Conservation (phyloP, 2,329 filamentous ascomycete genomes). For the Tolypocladium inflatum region DNA sequence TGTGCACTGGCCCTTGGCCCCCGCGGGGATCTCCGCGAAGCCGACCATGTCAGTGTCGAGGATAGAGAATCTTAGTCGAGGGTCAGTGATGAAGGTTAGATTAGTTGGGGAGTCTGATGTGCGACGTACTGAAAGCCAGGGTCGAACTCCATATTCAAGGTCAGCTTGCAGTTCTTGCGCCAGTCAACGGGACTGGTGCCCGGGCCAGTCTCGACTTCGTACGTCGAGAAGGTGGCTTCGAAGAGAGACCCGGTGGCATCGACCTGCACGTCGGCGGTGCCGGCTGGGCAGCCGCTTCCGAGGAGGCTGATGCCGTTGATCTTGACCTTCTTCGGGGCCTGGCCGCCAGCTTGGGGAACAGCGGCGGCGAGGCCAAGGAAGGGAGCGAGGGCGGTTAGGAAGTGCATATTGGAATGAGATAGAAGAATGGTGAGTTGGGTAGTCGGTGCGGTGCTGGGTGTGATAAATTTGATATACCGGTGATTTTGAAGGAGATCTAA, state of each 20-base stretch:
- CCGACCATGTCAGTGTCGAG: conserved; percentile 15
- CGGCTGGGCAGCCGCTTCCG: conserved; percentile 14
- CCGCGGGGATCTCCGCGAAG: conserved; percentile 14
- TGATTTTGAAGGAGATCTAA: background rate
- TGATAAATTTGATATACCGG: rapidly evolving
- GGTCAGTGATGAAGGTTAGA: background rate
- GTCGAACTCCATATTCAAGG: conserved; percentile 14
- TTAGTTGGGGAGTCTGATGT: background rate
- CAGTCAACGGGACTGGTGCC: conserved; percentile 11
- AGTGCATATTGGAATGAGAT: background rate
- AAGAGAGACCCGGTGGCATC: conserved; percentile 14
- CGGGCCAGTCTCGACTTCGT: conserved; percentile 14
- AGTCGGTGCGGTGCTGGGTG: background rate
- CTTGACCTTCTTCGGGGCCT: conserved; percentile 6
- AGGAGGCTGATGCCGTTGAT: conserved; percentile 12
- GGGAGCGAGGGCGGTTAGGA: background rate
- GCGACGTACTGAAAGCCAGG: conserved; percentile 13
- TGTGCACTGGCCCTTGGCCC: conserved; percentile 11
- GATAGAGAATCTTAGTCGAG: conserved; percentile 11
- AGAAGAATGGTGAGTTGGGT: background rate
- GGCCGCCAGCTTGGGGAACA: background rate
- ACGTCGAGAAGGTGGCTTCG: conserved; percentile 15
- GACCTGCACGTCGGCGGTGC: conserved; percentile 13
- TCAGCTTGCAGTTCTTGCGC: conserved; percentile 18
- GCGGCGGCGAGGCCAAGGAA: conserved; percentile 4